Evolutionary conservation across 2,329 filamentous ascomycete species (phyloP).

Genomic region (Xylaria hypoxylon): DNA sequence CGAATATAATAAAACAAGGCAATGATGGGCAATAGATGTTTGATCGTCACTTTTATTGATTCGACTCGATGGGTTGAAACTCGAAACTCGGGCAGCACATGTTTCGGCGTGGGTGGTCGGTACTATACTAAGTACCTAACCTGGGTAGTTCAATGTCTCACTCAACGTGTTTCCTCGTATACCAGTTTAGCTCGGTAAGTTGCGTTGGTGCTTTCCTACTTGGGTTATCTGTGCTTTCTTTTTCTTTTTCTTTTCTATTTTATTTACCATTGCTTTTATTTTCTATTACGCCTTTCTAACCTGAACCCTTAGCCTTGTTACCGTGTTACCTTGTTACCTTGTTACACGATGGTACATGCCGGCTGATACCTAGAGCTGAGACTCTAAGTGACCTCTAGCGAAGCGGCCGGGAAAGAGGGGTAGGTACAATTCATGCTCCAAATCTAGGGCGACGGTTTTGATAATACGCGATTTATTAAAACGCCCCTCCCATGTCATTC

Average conservation of each 20-base stretch:
- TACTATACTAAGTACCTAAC: not conserved
- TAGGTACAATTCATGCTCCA: conserved; percentile 23
- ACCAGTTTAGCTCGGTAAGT: too few relatives aligned
- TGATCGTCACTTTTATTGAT: conserved; percentile 14
- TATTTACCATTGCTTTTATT: not conserved
- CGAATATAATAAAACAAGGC: not conserved
- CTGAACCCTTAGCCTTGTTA: not conserved
- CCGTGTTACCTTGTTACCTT: not conserved
- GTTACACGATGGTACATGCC: conserved; percentile 1
- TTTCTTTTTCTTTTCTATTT: not conserved
- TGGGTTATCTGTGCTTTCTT: not conserved
- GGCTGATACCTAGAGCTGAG: conserved; percentile 15
- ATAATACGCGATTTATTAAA: conserved; percentile 28
- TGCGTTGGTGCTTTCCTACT: not conserved
- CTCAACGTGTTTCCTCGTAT: too few relatives aligned
- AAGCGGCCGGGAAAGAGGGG: conserved; percentile 27
- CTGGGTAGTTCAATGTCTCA: conserved; percentile 2
- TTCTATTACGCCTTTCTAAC: not conserved
- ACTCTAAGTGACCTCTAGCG: conserved; percentile 11
- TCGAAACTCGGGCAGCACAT: conserved; percentile 16
- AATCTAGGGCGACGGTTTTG: conserved; percentile 16
- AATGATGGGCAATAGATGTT: conserved; percentile 3
- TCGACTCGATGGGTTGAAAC: not conserved
- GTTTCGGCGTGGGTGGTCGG: conserved; percentile 4
- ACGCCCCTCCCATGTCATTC: conserved; percentile 19